phyloP scores from a whole-genome alignment of 2,329 filamentous ascomycete genomes.

The Aspergillus sojae region DNA sequence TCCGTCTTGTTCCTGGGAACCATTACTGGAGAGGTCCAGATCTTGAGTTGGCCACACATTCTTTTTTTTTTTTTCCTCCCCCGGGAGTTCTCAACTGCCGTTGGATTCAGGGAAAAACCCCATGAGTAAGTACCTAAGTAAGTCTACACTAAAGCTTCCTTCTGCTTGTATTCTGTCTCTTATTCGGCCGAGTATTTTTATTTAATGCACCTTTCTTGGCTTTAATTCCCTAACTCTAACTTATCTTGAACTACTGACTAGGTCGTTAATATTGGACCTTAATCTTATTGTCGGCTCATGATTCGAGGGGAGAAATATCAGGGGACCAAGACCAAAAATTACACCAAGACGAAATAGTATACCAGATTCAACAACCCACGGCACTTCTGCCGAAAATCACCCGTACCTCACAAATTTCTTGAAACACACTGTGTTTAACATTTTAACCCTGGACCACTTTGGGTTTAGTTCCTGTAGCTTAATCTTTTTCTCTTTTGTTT shows the following conservation, averaged over 20 bases:
- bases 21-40: not conserved
- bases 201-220: not conserved
- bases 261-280: not conserved
- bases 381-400: conserved; percentile 6
- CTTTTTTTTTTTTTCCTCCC: not conserved
- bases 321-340: not conserved
- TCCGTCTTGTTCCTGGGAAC: not conserved
- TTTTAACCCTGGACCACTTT: not conserved
- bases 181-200: not conserved
- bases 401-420: not conserved
- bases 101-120: not conserved
- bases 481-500: not conserved
- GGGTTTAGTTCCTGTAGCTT: conserved; percentile 2
- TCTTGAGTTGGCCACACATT: not conserved
- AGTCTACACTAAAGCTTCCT: not conserved
- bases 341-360: not conserved
- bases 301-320: not conserved
- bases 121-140: not conserved
- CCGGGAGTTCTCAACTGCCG: not conserved
- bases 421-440: conserved; percentile 2
- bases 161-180: not conserved
- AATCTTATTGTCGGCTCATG: not conserved
- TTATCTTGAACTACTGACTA: not conserved
- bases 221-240: not conserved
- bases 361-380: not conserved